Evolutionary conservation across 352 stramenopile species (phyloP).

Genomic region (Albugo candida): DNA sequence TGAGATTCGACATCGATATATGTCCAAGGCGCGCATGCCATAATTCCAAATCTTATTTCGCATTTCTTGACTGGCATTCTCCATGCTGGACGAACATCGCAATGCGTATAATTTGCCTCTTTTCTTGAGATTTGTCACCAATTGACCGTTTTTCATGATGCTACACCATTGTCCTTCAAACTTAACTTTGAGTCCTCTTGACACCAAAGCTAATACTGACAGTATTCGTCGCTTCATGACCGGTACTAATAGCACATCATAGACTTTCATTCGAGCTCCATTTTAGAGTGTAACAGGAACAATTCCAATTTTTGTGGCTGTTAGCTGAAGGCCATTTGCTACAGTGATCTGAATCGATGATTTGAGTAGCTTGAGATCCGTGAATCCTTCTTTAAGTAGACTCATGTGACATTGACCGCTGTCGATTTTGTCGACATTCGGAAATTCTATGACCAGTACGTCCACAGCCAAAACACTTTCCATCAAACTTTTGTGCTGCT

Average conservation of each 20-base stretch:
- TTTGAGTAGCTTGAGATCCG: neutral
- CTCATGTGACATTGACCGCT: conserved; percentile 7
- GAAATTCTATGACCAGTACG: neutral
- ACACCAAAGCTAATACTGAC: conserved; percentile 1
- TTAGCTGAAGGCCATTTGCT: conserved; percentile 3
- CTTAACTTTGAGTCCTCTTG: no score
- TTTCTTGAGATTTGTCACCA: no score
- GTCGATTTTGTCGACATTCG: neutral
- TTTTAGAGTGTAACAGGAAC: conserved; percentile 2
- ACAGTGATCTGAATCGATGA: conserved; percentile 4
- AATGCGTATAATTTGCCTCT: no score
- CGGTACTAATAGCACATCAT: conserved; percentile 8
- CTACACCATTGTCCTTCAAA: no score
- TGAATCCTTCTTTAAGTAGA: conserved; percentile 2
- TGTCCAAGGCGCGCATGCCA: no score
- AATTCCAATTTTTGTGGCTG: conserved; percentile 2
- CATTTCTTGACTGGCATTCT: no score
- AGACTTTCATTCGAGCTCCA: conserved; percentile 6
- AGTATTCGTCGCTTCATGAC: conserved; percentile 7
- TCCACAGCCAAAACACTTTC: neutral
- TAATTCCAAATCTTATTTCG: no score
- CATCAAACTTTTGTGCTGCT: neutral
- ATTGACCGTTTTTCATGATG: no score
- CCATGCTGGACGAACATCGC: no score
- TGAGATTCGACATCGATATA: no score